Conservation (phyloP, 495 filamentous ascomycete species). For the Tetracladium setigerum region DNA sequence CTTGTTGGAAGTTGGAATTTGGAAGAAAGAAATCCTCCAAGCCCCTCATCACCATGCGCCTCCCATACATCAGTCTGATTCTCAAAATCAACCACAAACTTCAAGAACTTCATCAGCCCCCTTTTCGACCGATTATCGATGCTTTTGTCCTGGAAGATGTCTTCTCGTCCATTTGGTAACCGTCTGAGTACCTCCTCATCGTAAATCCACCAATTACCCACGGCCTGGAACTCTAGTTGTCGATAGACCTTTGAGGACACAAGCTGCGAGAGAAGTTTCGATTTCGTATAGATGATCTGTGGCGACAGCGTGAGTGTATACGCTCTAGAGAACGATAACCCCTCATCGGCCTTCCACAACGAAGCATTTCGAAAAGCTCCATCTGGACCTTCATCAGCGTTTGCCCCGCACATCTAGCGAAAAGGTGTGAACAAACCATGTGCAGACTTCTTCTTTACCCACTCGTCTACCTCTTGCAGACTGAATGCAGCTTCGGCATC, state of each 20-base stretch:
- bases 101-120: conserved; percentile 79
- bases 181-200: conserved; percentile 38
- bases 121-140: conserved; percentile 74
- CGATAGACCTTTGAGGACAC: conserved; percentile 82
- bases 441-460: conserved; percentile 48
- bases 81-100: conserved; percentile 60
- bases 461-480: conserved; percentile 71
- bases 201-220: conserved; percentile 90
- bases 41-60: conserved; percentile 35
- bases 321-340: conserved; percentile 57
- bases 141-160: conserved; percentile 67
- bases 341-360: conserved; percentile 19
- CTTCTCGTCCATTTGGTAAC: conserved; percentile 79
- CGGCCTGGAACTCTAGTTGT: conserved; percentile 87
- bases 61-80: conserved; percentile 45
- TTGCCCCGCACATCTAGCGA: background rate
- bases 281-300: conserved; percentile 78
- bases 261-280: conserved; percentile 63
- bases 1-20: conserved; percentile 66
- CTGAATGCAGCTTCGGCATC: conserved; percentile 79
- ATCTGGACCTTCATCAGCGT: background rate
- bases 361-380: conserved; percentile 18
- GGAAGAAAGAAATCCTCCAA: conserved; percentile 56
- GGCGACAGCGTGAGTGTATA: conserved; percentile 84
- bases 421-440: too few relatives aligned